Percentiles rank a stretch among this genome's conserved stretches.
Conservation (phyloP, 441 rosid species). For the Syzygium syzygioides region DNA sequence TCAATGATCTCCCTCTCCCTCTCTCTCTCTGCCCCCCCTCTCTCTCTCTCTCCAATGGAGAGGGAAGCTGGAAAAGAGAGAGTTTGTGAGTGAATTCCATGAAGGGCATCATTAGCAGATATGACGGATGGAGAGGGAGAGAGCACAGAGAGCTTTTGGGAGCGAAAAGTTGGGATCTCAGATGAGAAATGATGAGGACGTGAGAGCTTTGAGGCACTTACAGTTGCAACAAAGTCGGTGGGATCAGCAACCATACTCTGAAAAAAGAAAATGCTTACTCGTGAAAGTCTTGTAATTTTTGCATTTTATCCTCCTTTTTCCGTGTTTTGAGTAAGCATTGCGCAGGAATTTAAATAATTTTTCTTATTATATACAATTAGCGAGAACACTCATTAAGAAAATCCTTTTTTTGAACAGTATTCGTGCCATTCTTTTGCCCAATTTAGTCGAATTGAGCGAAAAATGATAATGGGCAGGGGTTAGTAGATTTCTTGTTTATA, state of each 20-base stretch:
- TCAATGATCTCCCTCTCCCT: neutral
- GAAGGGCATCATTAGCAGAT: neutral
- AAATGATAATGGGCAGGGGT: neutral
- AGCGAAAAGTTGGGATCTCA: constrained; percentile 14
- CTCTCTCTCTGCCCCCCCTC: neutral
- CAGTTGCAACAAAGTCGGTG: neutral
- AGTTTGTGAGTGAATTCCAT: neutral
- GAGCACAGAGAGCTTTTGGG: neutral
- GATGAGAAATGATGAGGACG: constrained; percentile 5
- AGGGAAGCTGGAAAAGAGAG: neutral
- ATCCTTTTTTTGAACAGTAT: neutral
- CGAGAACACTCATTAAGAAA: neutral
- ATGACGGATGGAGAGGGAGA: neutral
- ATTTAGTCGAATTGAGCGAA: rapidly evolving
- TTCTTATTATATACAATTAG: neutral
- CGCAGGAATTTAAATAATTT: neutral
- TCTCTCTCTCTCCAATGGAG: neutral
- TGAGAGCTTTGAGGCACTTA: neutral
- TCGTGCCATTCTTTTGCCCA: neutral
- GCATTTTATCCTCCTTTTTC: neutral
- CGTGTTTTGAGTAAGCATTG: neutral
- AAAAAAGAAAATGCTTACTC: neutral
- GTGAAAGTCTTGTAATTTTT: neutral
- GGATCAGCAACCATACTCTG: neutral
- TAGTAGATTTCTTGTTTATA: neutral